phyloP scores from a whole-genome alignment of 1,139 yeast genomes.

The Suhomyces coccinellae region DNA sequence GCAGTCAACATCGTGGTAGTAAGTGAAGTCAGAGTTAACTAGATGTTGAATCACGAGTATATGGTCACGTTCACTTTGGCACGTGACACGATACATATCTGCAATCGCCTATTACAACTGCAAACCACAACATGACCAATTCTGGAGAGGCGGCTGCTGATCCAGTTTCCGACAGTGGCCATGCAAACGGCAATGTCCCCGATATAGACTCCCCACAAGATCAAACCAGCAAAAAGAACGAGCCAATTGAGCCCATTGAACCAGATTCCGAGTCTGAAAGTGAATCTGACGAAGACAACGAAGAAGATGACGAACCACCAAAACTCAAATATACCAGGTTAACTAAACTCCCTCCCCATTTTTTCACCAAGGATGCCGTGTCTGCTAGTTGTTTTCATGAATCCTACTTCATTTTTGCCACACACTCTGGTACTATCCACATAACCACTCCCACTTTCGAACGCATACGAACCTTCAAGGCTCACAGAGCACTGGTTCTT shows the following conservation, averaged over 20 bases:
- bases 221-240: no score
- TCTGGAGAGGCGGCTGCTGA: neutral
- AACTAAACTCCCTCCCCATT: slow-evolving; percentile 57
- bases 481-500: slow-evolving; percentile 83
- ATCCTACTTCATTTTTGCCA: slow-evolving; percentile 70
- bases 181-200: no score
- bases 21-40: neutral
- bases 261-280: neutral
- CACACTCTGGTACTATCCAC: slow-evolving; percentile 84
- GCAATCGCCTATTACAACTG: neutral
- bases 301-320: slow-evolving; percentile 60
- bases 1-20: slow-evolving; percentile 41
- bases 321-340: slow-evolving; percentile 70
- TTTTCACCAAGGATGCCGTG: slow-evolving; percentile 74
- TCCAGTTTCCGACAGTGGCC: neutral
- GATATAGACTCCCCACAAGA: no score
- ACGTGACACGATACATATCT: neutral
- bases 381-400: slow-evolving; percentile 67
- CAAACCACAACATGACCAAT: neutral
- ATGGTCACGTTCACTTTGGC: neutral
- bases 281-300: slow-evolving; percentile 24
- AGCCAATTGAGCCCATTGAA: neutral
- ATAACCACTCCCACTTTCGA: slow-evolving; percentile 59
- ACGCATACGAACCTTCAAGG: slow-evolving; percentile 69
- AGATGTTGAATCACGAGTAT: neutral